Conservation (phyloP, 441 rosid genomes). For the Syzygium syzygioides region DNA sequence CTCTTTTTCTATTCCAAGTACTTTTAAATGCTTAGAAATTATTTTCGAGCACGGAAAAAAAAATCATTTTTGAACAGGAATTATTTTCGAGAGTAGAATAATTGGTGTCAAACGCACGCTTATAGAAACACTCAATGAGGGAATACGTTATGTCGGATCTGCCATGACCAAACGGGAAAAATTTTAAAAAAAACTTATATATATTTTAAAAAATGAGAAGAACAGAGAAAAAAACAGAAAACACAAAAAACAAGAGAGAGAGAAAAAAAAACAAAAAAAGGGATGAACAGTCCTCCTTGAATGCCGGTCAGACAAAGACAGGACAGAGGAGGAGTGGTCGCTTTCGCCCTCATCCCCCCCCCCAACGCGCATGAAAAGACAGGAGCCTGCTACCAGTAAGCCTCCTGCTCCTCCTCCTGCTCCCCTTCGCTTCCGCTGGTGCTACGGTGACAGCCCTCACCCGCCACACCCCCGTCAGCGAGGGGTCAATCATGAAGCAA, state of each 20-base stretch:
- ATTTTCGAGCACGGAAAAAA: too few relatives aligned
- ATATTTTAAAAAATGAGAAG: too few relatives aligned
- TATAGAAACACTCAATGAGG: background rate
- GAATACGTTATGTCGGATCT: background rate
- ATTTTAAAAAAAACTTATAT: background rate
- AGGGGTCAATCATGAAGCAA: slow-evolving; percentile 67
- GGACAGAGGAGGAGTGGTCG: slow-evolving; percentile 24
- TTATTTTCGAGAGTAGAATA: too few relatives aligned
- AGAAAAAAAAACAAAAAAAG: too few relatives aligned
- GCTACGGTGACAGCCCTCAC: slow-evolving; percentile 23
- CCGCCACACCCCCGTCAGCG: slow-evolving; percentile 18
- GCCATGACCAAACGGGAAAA: background rate
- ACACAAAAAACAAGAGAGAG: too few relatives aligned
- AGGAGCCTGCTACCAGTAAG: slow-evolving; percentile 9
- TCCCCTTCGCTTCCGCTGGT: background rate
- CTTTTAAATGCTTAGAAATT: too few relatives aligned
- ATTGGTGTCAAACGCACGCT: too few relatives aligned
- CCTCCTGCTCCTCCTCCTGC: too few relatives aligned
- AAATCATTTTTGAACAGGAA: too few relatives aligned
- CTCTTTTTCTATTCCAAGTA: too few relatives aligned
- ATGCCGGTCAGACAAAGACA: slow-evolving; percentile 40
- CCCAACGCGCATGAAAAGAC: slow-evolving; percentile 19
- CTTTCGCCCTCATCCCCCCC: slow-evolving; percentile 14
- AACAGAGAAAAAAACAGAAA: too few relatives aligned
- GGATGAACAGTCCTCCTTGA: slow-evolving; percentile 18